Percentiles rank a stretch among this genome's conserved stretches.
phyloP scores from a whole-genome alignment of 2,329 filamentous ascomycete genomes.

The Fusarium sp. region DNA sequence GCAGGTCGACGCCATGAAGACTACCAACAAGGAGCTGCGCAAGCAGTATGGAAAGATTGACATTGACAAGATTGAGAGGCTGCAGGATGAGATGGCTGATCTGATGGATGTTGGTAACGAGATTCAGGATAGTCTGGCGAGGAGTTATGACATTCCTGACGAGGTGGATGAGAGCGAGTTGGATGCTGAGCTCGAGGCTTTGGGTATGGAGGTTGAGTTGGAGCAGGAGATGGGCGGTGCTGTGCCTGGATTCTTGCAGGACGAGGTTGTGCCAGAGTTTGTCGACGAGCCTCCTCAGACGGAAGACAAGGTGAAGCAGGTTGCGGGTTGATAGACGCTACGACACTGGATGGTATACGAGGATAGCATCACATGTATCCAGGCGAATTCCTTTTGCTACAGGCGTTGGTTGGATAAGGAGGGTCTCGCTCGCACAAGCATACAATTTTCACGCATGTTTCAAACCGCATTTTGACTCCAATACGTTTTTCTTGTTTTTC shows the following conservation, averaged over 20 bases:
- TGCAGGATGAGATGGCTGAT: slow-evolving; percentile 99
- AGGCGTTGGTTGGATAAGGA: slow-evolving; percentile 42
- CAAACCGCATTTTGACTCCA: background rate
- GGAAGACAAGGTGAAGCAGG: slow-evolving; percentile 83
- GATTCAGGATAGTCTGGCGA: slow-evolving; percentile 92
- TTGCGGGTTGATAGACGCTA: slow-evolving; percentile 62
- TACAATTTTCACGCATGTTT: slow-evolving; percentile 17
- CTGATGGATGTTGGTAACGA: slow-evolving; percentile 98
- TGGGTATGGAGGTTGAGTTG: slow-evolving; percentile 93
- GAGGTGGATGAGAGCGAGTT: slow-evolving; percentile 97
- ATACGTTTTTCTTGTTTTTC: background rate
- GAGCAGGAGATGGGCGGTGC: slow-evolving; percentile 74
- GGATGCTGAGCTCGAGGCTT: slow-evolving; percentile 93
- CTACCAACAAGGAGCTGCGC: slow-evolving; percentile 90
- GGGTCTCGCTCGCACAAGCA: slow-evolving; percentile 22
- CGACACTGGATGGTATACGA: background rate
- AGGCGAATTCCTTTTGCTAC: slow-evolving; percentile 9
- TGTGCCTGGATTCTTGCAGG: slow-evolving; percentile 88
- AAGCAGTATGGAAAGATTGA: slow-evolving; percentile 98
- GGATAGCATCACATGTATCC: background rate
- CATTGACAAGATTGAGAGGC: slow-evolving; percentile 94
- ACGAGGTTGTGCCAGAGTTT: slow-evolving; percentile 88
- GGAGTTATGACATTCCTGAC: slow-evolving; percentile 94
- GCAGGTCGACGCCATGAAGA: slow-evolving; percentile 97
- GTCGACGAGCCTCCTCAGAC: slow-evolving; percentile 89